Base-by-base conservation (phyloP, 306 rosid species). In the Vicia sativa region DNA sequence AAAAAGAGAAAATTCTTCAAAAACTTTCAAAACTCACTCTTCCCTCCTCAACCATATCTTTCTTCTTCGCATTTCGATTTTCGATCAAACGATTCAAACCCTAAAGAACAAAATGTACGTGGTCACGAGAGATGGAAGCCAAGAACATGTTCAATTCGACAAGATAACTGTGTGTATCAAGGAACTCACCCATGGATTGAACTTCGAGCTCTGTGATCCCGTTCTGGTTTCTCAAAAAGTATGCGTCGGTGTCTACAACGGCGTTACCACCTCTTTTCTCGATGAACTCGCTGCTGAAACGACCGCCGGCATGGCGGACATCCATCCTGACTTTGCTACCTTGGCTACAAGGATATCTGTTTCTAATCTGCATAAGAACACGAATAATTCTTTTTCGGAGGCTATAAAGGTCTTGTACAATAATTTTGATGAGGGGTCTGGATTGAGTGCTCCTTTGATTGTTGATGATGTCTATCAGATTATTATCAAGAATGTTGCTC, bases 261-360 rank as follows among this genome's bases (percentile, higher is more conserved):
- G 97, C 2, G 99, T 93, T 23, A 88, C 97, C 52, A 93, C 99
- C 4, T 90, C 91, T 45, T 96, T 88, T 73, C 96, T 93, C 4
- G 99, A 93, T 69, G 97, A 93, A 65, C 72, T 93, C 74, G 97
- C 99, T 0, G 99, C 99, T 1, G 99, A 93, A 84, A 93, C 97
- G 0, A 95, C 99, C 8, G 97, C 97, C 0, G 95, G 96, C 5
- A 65, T 93, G 97, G 90, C 97, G 0, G 86, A 96, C 0, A 88
- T 78, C 61, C 99, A 88, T 53, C 97, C 97, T 4, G 99, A 93
- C 55, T 93, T 90, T 19, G 99, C 99, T 3, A 85, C 84, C 1
- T 74, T 90, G 91, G 96, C 96, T 64, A 91, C 95, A 3, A 83
- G 96, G 67, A 87, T 90, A 55, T 91, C 81, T 23, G 95, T 87